Percentiles rank a stretch among this genome's conserved stretches.
These are phyloP conservation scores for Fraxinus greggii DNA, from an alignment of 305 asterid species.

Conservation along the genomic window DNA sequence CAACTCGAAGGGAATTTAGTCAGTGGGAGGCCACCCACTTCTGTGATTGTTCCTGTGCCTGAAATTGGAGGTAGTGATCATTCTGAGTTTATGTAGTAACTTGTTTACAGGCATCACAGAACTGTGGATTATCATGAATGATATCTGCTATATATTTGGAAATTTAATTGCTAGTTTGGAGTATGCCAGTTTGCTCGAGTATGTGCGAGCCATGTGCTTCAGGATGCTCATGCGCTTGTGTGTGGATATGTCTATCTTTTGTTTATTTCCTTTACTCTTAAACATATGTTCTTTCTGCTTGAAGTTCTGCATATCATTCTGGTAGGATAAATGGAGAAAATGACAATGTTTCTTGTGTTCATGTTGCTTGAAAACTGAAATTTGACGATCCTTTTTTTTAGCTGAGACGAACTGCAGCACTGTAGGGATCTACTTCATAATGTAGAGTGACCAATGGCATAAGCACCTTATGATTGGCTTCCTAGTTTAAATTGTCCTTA, in stretches of 20 bases:
- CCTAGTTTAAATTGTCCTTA: background rate
- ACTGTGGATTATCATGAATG: background rate
- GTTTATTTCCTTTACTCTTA: background rate
- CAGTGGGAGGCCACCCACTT: conserved; percentile 61
- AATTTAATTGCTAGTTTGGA: background rate
- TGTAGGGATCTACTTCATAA: background rate
- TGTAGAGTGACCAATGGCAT: background rate
- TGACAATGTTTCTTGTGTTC: background rate
- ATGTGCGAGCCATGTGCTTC: background rate
- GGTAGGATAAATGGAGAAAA: background rate
- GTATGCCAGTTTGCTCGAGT: background rate
- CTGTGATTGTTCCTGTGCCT: conserved; percentile 52
- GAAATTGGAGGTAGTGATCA: conserved; percentile 47
- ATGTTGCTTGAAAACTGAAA: background rate
- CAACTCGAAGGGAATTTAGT: conserved; percentile 60
- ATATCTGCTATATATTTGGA: background rate
- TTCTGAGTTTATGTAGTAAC: background rate
- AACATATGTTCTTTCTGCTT: background rate
- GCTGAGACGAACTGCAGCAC: background rate
- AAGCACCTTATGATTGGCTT: background rate
- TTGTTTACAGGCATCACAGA: background rate
- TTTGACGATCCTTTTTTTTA: background rate
- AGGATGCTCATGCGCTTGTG: background rate
- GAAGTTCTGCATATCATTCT: background rate
- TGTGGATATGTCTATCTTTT: background rate